Evolutionary conservation across 768 basidiomycete species (phyloP), one percentile per base, ranked within the genome.

Genomic region (Podaxis sp.): DNA sequence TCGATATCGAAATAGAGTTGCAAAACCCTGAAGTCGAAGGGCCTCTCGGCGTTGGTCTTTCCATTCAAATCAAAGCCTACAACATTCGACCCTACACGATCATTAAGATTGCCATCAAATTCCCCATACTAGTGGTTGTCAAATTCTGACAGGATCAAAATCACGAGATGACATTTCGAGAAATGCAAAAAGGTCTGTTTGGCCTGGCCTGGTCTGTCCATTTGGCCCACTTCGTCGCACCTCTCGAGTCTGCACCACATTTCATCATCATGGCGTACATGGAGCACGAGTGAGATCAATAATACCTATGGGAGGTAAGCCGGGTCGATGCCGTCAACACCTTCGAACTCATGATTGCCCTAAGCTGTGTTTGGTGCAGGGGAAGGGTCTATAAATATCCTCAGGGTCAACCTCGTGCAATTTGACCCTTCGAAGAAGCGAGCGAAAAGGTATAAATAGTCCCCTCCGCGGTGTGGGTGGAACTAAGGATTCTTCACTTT

Each of bases 401-500:
- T 55, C 41, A 57, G 55, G 55, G 55, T 22, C 43, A 12, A 2
- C 19, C 54, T 13, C 17, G 17, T 29, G 4, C 40, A 27, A 25
- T 11, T 13, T 11, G 4, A 12, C 11, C 55, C 55, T 56, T 15
- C 41, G 55, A 41, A 15, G 55, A 19, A 25, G 41, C 40, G n/a
- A 41, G 27, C 22, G 24, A 15, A 58, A 7, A 41, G n/a, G 24
- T 60, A 60, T 60, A 60, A 60, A 47, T 22, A 60, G 19, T 38
- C n/a, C 57, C 12, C 25, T 29, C 12, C 19, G 9, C 36, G 17
- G 11, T 36, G 54, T 25, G 24, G 37, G 9, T 17, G 22, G 22
- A 24, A 2, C 41, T 12, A 50, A 29, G 59, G 59, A 55, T 40
- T 19, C 36, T 27, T 41, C 13, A 22, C 40, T 17, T 50, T 37